Conservation (phyloP, 768 basidiomycete genomes). For the Calocybe indica region DNA sequence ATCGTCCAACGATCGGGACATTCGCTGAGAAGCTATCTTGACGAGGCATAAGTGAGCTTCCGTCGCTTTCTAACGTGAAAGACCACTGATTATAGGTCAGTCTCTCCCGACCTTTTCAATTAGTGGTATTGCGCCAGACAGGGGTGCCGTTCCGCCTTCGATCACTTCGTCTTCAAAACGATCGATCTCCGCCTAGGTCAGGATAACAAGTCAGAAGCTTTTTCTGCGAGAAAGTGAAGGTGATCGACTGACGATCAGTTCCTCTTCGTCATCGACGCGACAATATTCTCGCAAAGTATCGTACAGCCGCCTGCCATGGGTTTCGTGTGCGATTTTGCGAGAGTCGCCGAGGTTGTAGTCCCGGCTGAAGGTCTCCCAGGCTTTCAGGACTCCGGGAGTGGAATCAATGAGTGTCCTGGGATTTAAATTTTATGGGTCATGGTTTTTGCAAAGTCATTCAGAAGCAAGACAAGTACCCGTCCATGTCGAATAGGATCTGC, state of each 20-base stretch:
- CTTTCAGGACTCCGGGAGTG: constrained; percentile 73
- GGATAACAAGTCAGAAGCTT: background rate
- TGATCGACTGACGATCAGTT: constrained; percentile 42
- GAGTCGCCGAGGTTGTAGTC: constrained; percentile 54
- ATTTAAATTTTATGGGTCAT: background rate
- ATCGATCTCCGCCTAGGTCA: constrained; percentile 52
- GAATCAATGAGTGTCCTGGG: constrained; percentile 72
- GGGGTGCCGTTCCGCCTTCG: constrained; percentile 49
- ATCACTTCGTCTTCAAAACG: constrained; percentile 78
- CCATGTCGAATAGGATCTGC: constrained; percentile 67
- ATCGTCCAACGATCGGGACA: constrained; percentile 60
- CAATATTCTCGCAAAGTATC: constrained; percentile 75
- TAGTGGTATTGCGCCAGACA: constrained; percentile 61
- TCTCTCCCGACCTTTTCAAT: constrained; percentile 43
- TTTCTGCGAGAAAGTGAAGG: background rate
- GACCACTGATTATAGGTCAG: background rate
- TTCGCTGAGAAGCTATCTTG: constrained; percentile 13
- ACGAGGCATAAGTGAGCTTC: constrained; percentile 18
- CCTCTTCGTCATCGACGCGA: constrained; percentile 47
- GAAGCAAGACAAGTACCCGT: constrained; percentile 41
- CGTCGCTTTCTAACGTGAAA: background rate
- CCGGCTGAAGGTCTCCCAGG: constrained; percentile 66
- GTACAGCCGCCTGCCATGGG: constrained; percentile 71
- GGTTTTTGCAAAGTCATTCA: no score
- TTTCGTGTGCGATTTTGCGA: constrained; percentile 42